Conservation (phyloP, 2,329 filamentous ascomycete genomes). For the Fusarium proliferatum region DNA sequence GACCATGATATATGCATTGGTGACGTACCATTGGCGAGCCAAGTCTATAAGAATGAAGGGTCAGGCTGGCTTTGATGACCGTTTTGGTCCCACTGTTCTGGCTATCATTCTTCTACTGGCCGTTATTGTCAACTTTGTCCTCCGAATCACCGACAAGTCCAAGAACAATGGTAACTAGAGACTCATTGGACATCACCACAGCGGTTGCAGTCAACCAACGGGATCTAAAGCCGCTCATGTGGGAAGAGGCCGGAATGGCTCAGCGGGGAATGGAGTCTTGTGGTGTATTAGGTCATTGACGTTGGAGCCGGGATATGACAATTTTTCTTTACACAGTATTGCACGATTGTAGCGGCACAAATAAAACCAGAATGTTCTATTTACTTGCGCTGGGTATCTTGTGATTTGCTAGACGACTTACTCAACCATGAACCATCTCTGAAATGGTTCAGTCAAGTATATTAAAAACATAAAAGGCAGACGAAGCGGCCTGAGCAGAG, state of each 20-base stretch:
- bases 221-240: neutral
- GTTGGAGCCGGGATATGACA: constrained; percentile 33
- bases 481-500: neutral
- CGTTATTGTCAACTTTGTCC: constrained; percentile 95
- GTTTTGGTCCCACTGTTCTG: constrained; percentile 91
- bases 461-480: neutral
- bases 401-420: constrained; percentile 1
- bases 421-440: neutral
- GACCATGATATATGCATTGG: constrained; percentile 93
- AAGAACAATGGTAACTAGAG: constrained; percentile 50
- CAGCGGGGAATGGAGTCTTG: constrained; percentile 4
- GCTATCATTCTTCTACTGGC: constrained; percentile 87
- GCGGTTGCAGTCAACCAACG: neutral
- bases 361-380: constrained; percentile 26
- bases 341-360: constrained; percentile 27
- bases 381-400: constrained; percentile 37
- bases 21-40: constrained; percentile 97
- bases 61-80: constrained; percentile 95
- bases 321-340: constrained; percentile 28
- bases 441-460: neutral
- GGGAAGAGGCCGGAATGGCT: neutral
- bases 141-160: constrained; percentile 69
- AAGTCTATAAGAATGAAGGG: constrained; percentile 91
- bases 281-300: constrained; percentile 31
- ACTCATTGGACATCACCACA: neutral